A percentile compares a stretch with the other conserved stretches of the same genome.
These are phyloP conservation scores for Nemania sp. DNA, from an alignment of 2,329 filamentous ascomycete species.

Conservation along the genomic window DNA sequence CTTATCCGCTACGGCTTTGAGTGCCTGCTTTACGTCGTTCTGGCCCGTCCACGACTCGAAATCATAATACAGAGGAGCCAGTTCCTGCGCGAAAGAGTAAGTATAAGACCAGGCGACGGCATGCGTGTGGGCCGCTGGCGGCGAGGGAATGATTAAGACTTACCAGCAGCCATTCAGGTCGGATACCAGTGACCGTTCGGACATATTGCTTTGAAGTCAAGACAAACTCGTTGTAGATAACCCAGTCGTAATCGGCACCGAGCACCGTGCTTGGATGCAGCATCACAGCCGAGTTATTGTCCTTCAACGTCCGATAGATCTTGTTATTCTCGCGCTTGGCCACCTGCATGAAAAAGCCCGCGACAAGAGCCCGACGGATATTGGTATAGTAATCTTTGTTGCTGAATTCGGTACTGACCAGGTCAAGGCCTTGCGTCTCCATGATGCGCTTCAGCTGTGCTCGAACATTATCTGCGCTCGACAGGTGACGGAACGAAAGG, in stretches of 20 bases:
- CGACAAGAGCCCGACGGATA: constrained; percentile 87
- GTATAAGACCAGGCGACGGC: constrained; percentile 15
- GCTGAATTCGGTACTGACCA: constrained; percentile 86
- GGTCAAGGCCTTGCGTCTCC: constrained; percentile 86
- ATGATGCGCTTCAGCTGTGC: constrained; percentile 92
- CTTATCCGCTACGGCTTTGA: constrained; percentile 63
- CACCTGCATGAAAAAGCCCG: constrained; percentile 99
- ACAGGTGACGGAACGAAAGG: constrained; percentile 83
- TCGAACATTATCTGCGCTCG: constrained; percentile 93
- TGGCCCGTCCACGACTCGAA: constrained; percentile 75
- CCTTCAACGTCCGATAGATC: constrained; percentile 93
- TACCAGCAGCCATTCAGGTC: constrained; percentile 92
- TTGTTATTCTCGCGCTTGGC: constrained; percentile 92
- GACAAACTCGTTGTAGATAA: constrained; percentile 98
- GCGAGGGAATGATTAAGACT: constrained; percentile 40
- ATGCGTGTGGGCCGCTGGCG: neutral
- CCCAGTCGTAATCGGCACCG: constrained; percentile 89
- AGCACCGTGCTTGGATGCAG: constrained; percentile 93
- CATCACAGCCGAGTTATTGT: constrained; percentile 90
- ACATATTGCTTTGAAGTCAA: constrained; percentile 98
- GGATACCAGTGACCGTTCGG: constrained; percentile 86
- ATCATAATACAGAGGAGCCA: constrained; percentile 92
- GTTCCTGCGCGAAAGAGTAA: constrained; percentile 66
- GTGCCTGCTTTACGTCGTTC: constrained; percentile 78
- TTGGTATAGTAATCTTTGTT: constrained; percentile 99